phyloP scores from a whole-genome alignment of 2,329 filamentous ascomycete species.

The Aspergillus pseudonomiae region DNA sequence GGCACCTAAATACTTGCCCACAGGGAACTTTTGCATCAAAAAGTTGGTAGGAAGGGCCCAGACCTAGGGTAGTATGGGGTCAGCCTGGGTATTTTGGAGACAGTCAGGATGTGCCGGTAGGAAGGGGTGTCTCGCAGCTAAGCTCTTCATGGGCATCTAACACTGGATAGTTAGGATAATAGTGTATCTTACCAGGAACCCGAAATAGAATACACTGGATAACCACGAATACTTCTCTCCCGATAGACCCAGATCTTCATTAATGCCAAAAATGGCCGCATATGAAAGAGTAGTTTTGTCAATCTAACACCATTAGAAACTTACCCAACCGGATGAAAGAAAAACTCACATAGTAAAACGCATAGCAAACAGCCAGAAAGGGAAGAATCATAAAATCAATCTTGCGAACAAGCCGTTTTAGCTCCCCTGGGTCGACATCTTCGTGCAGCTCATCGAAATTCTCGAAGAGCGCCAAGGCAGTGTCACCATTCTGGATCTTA shows the following conservation, averaged over 20 bases:
- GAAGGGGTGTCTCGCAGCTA: too few relatives aligned
- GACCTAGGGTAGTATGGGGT: constrained; percentile 19
- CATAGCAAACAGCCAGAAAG: constrained; percentile 57
- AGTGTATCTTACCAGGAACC: constrained; percentile 43
- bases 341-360: constrained; percentile 33
- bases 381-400: constrained; percentile 63
- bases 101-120: too few relatives aligned
- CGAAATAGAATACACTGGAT: constrained; percentile 59
- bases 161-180: too few relatives aligned
- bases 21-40: constrained; percentile 55
- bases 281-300: constrained; percentile 58
- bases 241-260: constrained; percentile 59
- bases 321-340: constrained; percentile 46
- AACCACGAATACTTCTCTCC: constrained; percentile 63
- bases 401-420: constrained; percentile 54
- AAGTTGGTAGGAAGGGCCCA: constrained; percentile 61
- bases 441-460: constrained; percentile 51
- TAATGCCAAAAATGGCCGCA: constrained; percentile 67
- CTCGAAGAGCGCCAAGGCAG: constrained; percentile 55
- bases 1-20: constrained; percentile 56
- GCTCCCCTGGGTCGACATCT: constrained; percentile 50
- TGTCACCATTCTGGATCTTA: constrained; percentile 46
- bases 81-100: too few relatives aligned
- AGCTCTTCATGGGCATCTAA: too few relatives aligned
- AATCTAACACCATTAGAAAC: neutral